Evolutionary conservation across 225 moss, liverwort and hornwort species (phyloP).

Genomic region (Pseudoscleropodium purum): DNA sequence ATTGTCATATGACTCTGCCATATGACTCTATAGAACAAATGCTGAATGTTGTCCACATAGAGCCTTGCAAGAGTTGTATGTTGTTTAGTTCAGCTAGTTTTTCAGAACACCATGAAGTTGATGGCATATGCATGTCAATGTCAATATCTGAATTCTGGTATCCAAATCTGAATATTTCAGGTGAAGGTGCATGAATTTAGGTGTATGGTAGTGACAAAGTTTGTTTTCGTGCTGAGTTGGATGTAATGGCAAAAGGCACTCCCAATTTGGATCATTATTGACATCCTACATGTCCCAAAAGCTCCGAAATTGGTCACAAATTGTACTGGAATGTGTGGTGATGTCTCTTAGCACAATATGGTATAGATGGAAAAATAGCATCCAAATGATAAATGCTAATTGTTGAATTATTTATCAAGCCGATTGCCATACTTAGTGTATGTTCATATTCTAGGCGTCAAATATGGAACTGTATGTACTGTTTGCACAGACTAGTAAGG

Average conservation of each 20-base stretch:
- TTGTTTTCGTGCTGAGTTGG: background rate
- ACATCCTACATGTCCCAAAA: background rate
- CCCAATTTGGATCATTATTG: background rate
- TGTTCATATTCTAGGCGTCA: background rate
- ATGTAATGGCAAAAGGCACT: background rate
- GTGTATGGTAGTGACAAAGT: too few relatives aligned
- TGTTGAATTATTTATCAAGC: background rate
- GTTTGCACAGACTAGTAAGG: background rate
- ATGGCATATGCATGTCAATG: background rate
- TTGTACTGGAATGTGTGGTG: background rate
- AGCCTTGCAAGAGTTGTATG: background rate
- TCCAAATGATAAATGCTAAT: background rate
- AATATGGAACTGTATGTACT: too few relatives aligned
- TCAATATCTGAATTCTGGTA: background rate
- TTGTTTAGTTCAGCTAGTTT: background rate
- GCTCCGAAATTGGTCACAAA: too few relatives aligned
- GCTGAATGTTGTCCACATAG: background rate
- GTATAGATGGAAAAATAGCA: fast-evolving
- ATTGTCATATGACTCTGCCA: fast-evolving
- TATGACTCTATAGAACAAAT: background rate
- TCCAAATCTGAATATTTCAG: background rate
- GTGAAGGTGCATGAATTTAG: background rate
- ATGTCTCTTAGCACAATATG: background rate
- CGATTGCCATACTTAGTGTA: background rate
- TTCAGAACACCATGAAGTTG: background rate